Base-by-base conservation (phyloP, 345 rosid species). In the Sonneratia alba region DNA sequence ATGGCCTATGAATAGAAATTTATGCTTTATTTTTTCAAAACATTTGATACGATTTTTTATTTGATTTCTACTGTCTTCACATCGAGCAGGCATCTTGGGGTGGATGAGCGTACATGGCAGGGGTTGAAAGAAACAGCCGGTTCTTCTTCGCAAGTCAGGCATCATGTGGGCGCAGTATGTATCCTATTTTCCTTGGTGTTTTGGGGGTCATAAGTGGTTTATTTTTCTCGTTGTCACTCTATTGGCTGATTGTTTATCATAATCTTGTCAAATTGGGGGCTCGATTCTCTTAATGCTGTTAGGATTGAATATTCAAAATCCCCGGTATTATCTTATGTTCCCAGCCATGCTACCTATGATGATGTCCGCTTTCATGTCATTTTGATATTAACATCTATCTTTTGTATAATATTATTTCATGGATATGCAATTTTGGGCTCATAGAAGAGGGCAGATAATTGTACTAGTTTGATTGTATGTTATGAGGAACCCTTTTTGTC, bases 101-200 rank as follows among this genome's bases (percentile, higher is more conserved):
- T 84, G 55, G 88, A 81, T 14, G 81, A 79, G 59, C 79, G 79
- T 55, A 79, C 82, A 27, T 79, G 85, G 85, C 61, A 75, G 62
- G 86, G 84, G 67, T 53, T 85, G 38, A 79, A 79, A 77, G 88
- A 86, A 79, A 88, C 90, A 32, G 90, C 85, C 5, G 83, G 88
- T 15, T 66, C 76, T 24, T 88, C 88, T 40, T 68, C 86, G 0
- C 90, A 86, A 74, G 75, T 73, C 8, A 78, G 85, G 73, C 86
- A 88, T 69, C 90, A 83, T 62, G 81, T 85, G 51, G 83, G 83
- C 72, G 73, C 86, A 68, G 92, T 82, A 70, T 57, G 77, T 55
- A 14, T 7, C 67, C 37, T 67, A 36, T 66, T 73, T 34, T 72
- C 21, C 38, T 55, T 14, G 67, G 40, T 8, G 7, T 71, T 57